Evolutionary conservation across 1,139 yeast genomes (phyloP), one percentile per base, ranked within the genome.

Genomic region (Pichia sp.): DNA sequence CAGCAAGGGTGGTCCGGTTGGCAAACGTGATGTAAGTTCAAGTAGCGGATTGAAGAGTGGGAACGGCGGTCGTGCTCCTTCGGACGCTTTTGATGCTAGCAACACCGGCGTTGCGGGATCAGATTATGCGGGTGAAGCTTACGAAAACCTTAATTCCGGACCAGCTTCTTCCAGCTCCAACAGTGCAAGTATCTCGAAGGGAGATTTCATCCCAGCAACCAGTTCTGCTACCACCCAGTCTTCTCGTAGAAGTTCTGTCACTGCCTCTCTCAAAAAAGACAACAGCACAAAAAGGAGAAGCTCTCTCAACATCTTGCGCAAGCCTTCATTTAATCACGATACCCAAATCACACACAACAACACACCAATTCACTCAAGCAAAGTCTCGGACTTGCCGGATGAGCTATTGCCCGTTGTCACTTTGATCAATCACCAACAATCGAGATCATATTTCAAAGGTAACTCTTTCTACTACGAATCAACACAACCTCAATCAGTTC

Each of bases 391-490:
- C 23, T 46, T 66, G 16, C 80, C 81, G 1, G 74, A 72, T 23
- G 85, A 80, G 57, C 68, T 81, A 62, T 64, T 76, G 8, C 85
- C 86, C 1, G 73, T 79, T 12, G 69, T 80, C 46, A 76, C 84
- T 3, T 67, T 81, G 48, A 66, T 80, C 37, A 72, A 73, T 26
- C 75, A 82, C 19, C 85, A 80, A 58, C 75, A 75, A 55, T 69
- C 74, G 4, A 70, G 85, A 44, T 66, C 71, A 6, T 80, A 81
- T 62, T 69, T 65, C 51, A 79, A 76, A 55, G 80, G 80, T 57
- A 69, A 49, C 40, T 23, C 50, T 5, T 50, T 21, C 13, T 54
- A 43, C n/a, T 41, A 31, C 25, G 58, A 55, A n/a, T 42, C 47
- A 13, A 40, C 45, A 21, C 16, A n/a, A 36, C 9, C 47, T 16